phyloP scores from a whole-genome alignment of 23 red algal genomes.

The Gracilaria gracilis region DNA sequence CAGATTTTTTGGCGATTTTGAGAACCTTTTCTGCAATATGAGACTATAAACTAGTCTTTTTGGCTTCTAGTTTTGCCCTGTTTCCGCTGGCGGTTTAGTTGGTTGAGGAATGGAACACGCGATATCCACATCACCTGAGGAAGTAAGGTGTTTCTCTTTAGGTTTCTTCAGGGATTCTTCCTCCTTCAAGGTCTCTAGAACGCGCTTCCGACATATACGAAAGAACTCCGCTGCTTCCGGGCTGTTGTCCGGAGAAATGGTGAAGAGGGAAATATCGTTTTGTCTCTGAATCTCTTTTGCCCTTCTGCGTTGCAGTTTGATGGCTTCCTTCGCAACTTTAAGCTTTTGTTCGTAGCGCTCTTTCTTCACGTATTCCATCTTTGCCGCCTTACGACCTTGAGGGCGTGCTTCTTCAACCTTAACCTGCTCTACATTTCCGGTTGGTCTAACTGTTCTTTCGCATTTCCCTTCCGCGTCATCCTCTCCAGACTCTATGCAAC shows the following conservation, averaged over 20 bases:
- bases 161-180: neutral
- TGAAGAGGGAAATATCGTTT: neutral
- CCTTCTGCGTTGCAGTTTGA: neutral
- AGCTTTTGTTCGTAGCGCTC: neutral
- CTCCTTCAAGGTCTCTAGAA: neutral
- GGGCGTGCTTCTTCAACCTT: neutral
- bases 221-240: neutral
- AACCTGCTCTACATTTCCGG: too few species aligned
- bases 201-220: neutral
- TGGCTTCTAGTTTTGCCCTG: too few species aligned
- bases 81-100: too few species aligned
- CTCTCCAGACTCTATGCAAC: too few species aligned
- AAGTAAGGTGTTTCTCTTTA: too few species aligned
- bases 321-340: neutral
- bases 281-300: neutral
- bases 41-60: too few species aligned
- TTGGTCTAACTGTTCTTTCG: too few species aligned
- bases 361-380: neutral
- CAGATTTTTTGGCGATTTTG: too few species aligned
- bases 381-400: neutral
- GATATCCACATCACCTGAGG: too few species aligned
- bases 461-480: neutral
- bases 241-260: neutral
- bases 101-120: too few species aligned
- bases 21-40: too few species aligned